phyloP scores from a whole-genome alignment of 352 stramenopile genomes.

The Pythium plurisporium region DNA sequence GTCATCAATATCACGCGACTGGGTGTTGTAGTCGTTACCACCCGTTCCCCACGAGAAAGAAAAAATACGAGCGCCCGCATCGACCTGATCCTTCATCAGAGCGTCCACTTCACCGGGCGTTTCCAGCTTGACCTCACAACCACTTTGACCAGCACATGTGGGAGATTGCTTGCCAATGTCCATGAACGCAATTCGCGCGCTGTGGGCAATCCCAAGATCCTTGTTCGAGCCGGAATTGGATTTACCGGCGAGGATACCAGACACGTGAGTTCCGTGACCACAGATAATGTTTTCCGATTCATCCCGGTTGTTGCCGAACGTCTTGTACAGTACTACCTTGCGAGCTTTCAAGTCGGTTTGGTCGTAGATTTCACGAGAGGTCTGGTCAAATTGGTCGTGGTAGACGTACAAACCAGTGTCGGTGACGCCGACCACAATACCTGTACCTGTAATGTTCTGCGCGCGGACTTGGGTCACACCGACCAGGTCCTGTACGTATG shows the following conservation, averaged over 20 bases:
- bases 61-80: slow-evolving; percentile 52
- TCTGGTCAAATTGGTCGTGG: slow-evolving; percentile 76
- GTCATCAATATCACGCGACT: slow-evolving; percentile 52
- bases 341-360: slow-evolving; percentile 43
- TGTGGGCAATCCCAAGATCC: slow-evolving; percentile 71
- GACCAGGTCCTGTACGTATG: slow-evolving; percentile 54
- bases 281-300: slow-evolving; percentile 57
- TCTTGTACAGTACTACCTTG: slow-evolving; percentile 83
- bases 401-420: slow-evolving; percentile 75
- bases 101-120: slow-evolving; percentile 40
- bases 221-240: slow-evolving; percentile 32
- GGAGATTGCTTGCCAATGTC: slow-evolving; percentile 70
- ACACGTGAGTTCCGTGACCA: slow-evolving; percentile 88
- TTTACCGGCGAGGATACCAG: slow-evolving; percentile 69
- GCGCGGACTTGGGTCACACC: slow-evolving; percentile 47
- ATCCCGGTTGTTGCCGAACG: slow-evolving; percentile 66
- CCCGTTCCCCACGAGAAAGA: slow-evolving; percentile 69
- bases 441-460: slow-evolving; percentile 63
- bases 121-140: slow-evolving; percentile 40
- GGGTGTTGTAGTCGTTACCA: slow-evolving; percentile 56
- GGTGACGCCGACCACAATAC: slow-evolving; percentile 66
- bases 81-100: slow-evolving; percentile 56
- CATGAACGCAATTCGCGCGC: slow-evolving; percentile 84
- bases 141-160: slow-evolving; percentile 30
- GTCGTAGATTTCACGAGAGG: slow-evolving; percentile 52